These are phyloP conservation scores for Dactylellina leptospora DNA, from an alignment of 2,329 filamentous ascomycete species.

Conservation along the genomic window DNA sequence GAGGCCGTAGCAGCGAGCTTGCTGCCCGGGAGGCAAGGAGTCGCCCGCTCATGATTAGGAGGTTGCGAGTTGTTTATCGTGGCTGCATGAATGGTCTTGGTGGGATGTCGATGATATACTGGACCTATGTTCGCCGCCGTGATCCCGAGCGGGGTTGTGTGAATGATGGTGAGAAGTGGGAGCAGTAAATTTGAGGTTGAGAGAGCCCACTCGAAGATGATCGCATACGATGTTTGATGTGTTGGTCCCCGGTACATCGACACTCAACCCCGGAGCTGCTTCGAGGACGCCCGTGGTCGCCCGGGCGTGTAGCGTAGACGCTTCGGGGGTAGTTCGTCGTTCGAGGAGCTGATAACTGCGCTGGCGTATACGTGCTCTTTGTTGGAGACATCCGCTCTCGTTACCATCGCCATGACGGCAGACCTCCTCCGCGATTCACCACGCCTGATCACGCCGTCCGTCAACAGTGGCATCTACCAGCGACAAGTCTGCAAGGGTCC, in stretches of 20 bases:
- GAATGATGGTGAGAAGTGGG: slow-evolving; percentile 18
- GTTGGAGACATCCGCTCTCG: not conserved
- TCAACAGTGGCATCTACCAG: not conserved
- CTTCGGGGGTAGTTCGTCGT: too few species aligned
- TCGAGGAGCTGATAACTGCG: too few species aligned
- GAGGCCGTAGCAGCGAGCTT: slow-evolving; percentile 23
- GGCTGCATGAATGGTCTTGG: slow-evolving; percentile 37
- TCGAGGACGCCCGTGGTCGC: too few species aligned
- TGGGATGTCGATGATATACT: not conserved
- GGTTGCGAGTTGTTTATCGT: slow-evolving; percentile 34
- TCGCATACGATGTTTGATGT: slow-evolving; percentile 50
- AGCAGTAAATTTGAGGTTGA: slow-evolving; percentile 21
- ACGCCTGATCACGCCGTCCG: too few species aligned
- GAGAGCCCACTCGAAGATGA: too few species aligned
- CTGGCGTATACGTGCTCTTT: not conserved
- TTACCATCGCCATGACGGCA: not conserved
- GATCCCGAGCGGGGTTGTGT: slow-evolving; percentile 1
- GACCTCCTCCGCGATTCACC: not conserved
- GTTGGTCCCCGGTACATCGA: slow-evolving; percentile 37
- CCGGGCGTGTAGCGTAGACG: too few species aligned
- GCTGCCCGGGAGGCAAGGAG: slow-evolving; percentile 72
- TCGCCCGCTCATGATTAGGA: slow-evolving; percentile 73
- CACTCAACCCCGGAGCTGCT: too few species aligned
- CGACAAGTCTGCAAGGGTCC: not conserved
- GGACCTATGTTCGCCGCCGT: not conserved